phyloP scores from a whole-genome alignment of 352 stramenopile genomes.

The Phytophthora pini region DNA sequence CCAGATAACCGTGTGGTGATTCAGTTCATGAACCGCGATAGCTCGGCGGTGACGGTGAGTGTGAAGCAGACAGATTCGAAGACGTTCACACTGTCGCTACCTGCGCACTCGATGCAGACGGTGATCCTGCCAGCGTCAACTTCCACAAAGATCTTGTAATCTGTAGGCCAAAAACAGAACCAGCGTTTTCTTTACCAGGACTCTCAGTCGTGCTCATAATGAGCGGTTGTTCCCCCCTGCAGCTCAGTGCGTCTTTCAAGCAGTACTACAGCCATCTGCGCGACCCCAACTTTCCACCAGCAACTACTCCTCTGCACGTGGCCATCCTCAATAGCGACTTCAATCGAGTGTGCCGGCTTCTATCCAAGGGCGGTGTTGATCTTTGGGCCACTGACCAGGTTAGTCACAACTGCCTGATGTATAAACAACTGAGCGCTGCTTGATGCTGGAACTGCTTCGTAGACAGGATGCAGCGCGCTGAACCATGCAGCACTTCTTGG shows the following conservation, averaged over 20 bases:
- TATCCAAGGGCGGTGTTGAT: slow-evolving; percentile 13
- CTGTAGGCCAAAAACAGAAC: slow-evolving; percentile 5
- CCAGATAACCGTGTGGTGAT: slow-evolving; percentile 50
- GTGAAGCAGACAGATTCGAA: slow-evolving; percentile 35
- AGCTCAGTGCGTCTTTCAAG: slow-evolving; percentile 43
- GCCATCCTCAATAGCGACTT: slow-evolving; percentile 39
- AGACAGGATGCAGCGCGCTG: slow-evolving; percentile 40
- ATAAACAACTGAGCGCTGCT: not conserved
- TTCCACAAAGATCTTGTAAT: slow-evolving; percentile 22
- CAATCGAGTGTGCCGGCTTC: slow-evolving; percentile 16
- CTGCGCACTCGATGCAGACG: slow-evolving; percentile 28
- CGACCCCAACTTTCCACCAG: slow-evolving; percentile 14
- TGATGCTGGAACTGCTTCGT: not conserved
- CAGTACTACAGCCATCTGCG: slow-evolving; percentile 35
- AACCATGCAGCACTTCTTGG: slow-evolving; percentile 51
- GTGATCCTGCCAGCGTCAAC: slow-evolving; percentile 24
- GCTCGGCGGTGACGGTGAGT: slow-evolving; percentile 40
- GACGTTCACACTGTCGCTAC: slow-evolving; percentile 24
- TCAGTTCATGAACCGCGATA: slow-evolving; percentile 49
- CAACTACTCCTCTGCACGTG: slow-evolving; percentile 43
- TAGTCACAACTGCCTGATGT: not conserved
- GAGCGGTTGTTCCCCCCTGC: slow-evolving; percentile 20
- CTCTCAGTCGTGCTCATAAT: not conserved
- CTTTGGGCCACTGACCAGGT: slow-evolving; percentile 34
- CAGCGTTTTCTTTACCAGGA: not conserved